Conservation (phyloP, 495 filamentous ascomycete species). For the Penicillium salamii region DNA sequence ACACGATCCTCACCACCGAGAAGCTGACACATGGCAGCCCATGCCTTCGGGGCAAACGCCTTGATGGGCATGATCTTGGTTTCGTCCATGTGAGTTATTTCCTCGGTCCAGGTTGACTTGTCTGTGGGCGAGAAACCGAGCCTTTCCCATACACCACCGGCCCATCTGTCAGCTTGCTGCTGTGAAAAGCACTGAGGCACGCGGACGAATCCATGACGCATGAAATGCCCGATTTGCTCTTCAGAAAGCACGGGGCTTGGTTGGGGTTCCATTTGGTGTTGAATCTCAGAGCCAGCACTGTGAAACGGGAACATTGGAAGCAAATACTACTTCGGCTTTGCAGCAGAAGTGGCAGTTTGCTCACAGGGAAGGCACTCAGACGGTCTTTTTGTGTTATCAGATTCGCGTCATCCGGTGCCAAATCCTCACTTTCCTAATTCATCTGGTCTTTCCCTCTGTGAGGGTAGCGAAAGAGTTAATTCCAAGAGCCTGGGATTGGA, state of each 20-base stretch:
- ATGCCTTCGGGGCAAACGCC: conserved; percentile 65
- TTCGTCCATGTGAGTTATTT: conserved; percentile 64
- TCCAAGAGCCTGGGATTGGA: no score
- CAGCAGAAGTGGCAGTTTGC: no score
- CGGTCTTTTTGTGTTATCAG: no score
- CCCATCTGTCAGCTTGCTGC: conserved; percentile 57
- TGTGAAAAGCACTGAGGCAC: conserved; percentile 58
- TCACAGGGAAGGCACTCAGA: no score
- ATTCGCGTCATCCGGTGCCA: no score
- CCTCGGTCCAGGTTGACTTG: conserved; percentile 62
- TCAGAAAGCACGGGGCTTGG: conserved; percentile 47
- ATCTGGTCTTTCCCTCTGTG: no score
- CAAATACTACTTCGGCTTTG: no score
- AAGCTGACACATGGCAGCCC: conserved; percentile 67
- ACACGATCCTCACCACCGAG: conserved; percentile 64
- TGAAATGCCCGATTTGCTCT: conserved; percentile 63
- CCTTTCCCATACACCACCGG: conserved; percentile 60
- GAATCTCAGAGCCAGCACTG: no score
- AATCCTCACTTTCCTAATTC: no score
- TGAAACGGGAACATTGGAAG: no score
- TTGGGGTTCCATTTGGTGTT: no score
- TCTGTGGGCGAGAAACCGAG: conserved; percentile 66
- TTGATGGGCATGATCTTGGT: conserved; percentile 52
- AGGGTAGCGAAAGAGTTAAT: no score
- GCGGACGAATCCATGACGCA: conserved; percentile 64